Base-by-base conservation (phyloP, 345 rosid genomes). In the Anacardium occidentale region DNA sequence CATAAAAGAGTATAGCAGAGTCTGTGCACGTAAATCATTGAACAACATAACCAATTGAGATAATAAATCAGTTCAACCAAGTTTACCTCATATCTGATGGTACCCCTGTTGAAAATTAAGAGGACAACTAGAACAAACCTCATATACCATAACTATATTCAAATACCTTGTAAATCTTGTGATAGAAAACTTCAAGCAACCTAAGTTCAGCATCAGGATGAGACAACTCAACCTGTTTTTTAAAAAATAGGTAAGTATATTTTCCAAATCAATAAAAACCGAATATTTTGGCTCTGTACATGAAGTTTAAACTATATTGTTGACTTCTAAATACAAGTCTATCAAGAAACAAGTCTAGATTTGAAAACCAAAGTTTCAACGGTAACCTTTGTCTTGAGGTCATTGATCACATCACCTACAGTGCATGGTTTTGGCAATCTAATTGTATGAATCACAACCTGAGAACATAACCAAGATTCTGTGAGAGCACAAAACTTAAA, bases 401-500 rank as follows among this genome's bases (percentile, higher is more conserved):
- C 89, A 78, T 82, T 84, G 68, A 90, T 83, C 34, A 90, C 95
- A 78, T 90, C 92, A 2, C 82, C 92, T 45, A 90, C 90, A 13
- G 88, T 88, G 70, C 92, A 85, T 78, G 83, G 88, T 72, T 86
- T 88, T 52, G 92, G 95, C 83, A 90, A 78, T 71, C 92, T 79
- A 32, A 88, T 83, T 25, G 86, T 83, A 74, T 90, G 95, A 75
- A 86, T 82, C 26, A 85, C 85, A 20, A 80, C 88, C 91, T 87
- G 81, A 72, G 64, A 79, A 55, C 44, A 78, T 21, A 26, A 74
- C 22, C 26, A 69, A 63, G 29, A 22, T 60, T 51, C 56, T 25
- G 66, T 62, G 29, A 71, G 77, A 71, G 42, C 58, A 75, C 12
- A 67, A 70, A 47, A 62, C 26, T 51, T 59, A 5, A 61, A 25